phyloP scores from a whole-genome alignment of 352 stramenopile species.

The Blastocystis hominis region DNA sequence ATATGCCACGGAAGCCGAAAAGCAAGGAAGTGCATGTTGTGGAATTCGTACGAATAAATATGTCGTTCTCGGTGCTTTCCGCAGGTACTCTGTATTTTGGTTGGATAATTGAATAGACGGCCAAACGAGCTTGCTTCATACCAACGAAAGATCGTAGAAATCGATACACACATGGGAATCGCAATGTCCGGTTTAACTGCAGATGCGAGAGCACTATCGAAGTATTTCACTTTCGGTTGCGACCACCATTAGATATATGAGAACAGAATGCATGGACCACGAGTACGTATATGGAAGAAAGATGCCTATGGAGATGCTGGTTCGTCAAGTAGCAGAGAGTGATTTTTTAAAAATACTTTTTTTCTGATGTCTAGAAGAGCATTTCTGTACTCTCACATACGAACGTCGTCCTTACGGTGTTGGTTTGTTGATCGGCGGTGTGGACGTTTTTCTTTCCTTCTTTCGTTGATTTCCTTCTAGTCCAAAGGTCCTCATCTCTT shows the following conservation, averaged over 20 bases:
- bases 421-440: constrained; percentile 72
- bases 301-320: constrained; percentile 73
- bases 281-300: constrained; percentile 78
- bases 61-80: constrained; percentile 68
- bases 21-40: constrained; percentile 74
- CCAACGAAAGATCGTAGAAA: constrained; percentile 79
- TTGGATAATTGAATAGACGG: constrained; percentile 25
- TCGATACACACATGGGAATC: constrained; percentile 78
- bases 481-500: constrained; percentile 79
- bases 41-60: constrained; percentile 74
- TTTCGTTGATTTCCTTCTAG: constrained; percentile 59
- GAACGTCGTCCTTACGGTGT: constrained; percentile 77
- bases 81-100: constrained; percentile 3
- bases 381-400: constrained; percentile 80
- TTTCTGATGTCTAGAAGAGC: constrained; percentile 64
- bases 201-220: constrained; percentile 72
- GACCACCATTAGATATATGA: constrained; percentile 69
- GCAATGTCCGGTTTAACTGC: constrained; percentile 74
- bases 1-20: constrained; percentile 78
- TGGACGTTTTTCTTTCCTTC: constrained; percentile 65
- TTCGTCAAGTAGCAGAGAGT: constrained; percentile 75
- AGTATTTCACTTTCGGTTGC: not conserved
- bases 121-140: constrained; percentile 69
- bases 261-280: constrained; percentile 78
- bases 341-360: not conserved